Evolutionary conservation across 2,329 filamentous ascomycete genomes (phyloP), one percentile per base, ranked within the genome.

Genomic region (Colletotrichum sublineola): DNA sequence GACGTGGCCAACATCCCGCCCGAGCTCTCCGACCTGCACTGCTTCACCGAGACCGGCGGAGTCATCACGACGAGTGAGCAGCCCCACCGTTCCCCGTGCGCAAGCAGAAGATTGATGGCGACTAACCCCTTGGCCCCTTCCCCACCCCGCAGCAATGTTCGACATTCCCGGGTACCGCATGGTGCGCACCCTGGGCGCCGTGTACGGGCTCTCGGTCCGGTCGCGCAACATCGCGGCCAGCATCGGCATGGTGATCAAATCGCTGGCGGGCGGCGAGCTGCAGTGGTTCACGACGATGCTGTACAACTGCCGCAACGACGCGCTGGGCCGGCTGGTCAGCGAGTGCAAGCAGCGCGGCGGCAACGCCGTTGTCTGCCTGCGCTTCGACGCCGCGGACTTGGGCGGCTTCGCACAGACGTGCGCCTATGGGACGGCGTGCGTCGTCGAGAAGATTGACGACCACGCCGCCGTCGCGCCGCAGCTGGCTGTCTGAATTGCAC

Each of bases 91-190:
- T 2, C 14, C 11, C 50, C n/a, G 42, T 15, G 40, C 40, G 12
- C 40, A 42, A 42, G 40, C 40, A 42, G 14, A 42, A 42, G 40
- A 42, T 42, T 15, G 14, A 15, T 42, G 11, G 12, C 12, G 40
- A 42, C 40, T 42, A 15, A 42, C 40, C 14, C 40, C 8, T 36
- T 36, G 9, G 2, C 9, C 9, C 4, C 15, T 18, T 9, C 5
- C 5, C 15, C 36, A 2, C 36, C 11, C 42, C 56, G 24, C 24
- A 83, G 82, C 89, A 65, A 91, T 90, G 88, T 89, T 88, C 80
- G 89, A 91, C 76, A 80, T 91, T 31, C 89, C 89, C 0, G 89
- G 89, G 9, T 91, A 91, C 79, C 87, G 86, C 74, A 82, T 91
- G 60, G 85, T 86, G 48, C 84, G 83, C 65, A 86, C 90, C 1